phyloP scores from a whole-genome alignment of 208 protist genomes.

The Trypanosoma boissoni region DNA sequence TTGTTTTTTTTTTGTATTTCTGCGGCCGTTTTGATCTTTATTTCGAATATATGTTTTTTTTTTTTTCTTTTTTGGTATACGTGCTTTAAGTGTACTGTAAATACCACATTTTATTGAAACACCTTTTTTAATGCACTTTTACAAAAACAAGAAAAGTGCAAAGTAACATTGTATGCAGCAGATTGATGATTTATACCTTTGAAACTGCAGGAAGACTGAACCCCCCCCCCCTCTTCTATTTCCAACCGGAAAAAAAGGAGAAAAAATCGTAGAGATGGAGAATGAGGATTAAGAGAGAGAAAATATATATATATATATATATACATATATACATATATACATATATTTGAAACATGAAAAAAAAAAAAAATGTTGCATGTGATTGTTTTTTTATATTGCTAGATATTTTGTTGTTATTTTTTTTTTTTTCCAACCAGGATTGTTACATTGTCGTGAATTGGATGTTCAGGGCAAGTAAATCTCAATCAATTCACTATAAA shows the following conservation, averaged over 20 bases:
- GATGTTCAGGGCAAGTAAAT: neutral
- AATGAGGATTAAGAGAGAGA: neutral
- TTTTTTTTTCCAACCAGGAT: conserved; percentile 6
- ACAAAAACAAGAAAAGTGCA: conserved; percentile 9
- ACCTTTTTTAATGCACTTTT: conserved; percentile 11
- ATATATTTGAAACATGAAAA: neutral
- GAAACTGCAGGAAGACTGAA: no score
- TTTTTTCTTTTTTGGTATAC: neutral
- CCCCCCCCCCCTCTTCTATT: no score
- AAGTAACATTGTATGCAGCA: no score
- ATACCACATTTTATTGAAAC: conserved; percentile 19
- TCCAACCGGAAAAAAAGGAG: no score
- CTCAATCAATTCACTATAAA: neutral
- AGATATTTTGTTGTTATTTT: conserved; percentile 7
- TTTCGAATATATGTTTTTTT: neutral
- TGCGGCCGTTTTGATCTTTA: neutral
- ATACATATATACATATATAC: conserved; percentile 3
- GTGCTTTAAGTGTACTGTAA: no score
- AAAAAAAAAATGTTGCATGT: no score
- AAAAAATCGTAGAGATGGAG: neutral
- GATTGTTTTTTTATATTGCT: conserved; percentile 11
- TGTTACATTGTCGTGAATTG: neutral
- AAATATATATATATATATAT: conserved; percentile 1
- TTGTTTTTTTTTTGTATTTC: neutral
- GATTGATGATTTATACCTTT: no score